These are phyloP conservation scores for Puccinia hordei DNA, from an alignment of 1,284 basidiomycete species.

Conservation along the genomic window DNA sequence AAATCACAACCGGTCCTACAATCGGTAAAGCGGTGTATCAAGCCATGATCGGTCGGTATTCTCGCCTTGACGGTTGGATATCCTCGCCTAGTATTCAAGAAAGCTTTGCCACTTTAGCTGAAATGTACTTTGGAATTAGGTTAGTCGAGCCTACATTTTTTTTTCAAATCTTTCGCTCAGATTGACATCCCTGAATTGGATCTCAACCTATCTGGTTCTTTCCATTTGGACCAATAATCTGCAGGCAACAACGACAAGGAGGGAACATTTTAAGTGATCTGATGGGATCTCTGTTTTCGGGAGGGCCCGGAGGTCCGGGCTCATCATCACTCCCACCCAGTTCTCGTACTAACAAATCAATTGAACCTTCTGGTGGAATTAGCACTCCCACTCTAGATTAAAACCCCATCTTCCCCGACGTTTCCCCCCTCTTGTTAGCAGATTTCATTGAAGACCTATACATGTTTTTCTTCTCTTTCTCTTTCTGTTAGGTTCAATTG, in stretches of 20 bases:
- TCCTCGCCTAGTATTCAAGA: slow-evolving; percentile 8
- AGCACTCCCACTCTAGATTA: slow-evolving; percentile 34
- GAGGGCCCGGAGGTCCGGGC: slow-evolving; percentile 15
- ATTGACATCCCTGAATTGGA: not conserved
- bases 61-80: slow-evolving; percentile 23
- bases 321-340: slow-evolving; percentile 16
- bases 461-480: not conserved
- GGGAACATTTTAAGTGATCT: slow-evolving; percentile 38
- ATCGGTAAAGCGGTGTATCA: slow-evolving; percentile 42
- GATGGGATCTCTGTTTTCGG: slow-evolving; percentile 41
- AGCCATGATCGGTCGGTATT: slow-evolving; percentile 47
- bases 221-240: not conserved
- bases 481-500: not conserved
- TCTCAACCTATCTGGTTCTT: not conserved
- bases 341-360: not conserved
- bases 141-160: not conserved
- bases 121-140: slow-evolving; percentile 46
- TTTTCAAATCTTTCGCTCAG: not conserved
- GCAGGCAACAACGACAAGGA: slow-evolving; percentile 29
- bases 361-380: slow-evolving; percentile 40
- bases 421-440: not conserved
- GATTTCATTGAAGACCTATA: not conserved
- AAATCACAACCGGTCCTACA: slow-evolving; percentile 21
- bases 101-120: slow-evolving; percentile 31
- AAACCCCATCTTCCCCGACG: not conserved